These are phyloP conservation scores for Monilinia fructicola DNA, from an alignment of 2,329 filamentous ascomycete genomes.

Conservation along the genomic window DNA sequence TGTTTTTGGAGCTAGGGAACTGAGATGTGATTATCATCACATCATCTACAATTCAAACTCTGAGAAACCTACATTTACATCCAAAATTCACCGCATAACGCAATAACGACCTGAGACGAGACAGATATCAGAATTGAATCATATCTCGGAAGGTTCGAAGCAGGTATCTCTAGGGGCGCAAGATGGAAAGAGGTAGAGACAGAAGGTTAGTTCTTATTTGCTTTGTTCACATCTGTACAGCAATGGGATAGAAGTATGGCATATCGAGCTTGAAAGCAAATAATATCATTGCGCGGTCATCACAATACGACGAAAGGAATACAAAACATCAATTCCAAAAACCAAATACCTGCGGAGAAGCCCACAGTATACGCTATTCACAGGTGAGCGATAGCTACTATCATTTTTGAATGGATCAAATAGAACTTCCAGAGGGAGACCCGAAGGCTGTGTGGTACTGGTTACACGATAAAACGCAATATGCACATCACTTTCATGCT, in stretches of 20 bases:
- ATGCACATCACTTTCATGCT: slow-evolving; percentile 2
- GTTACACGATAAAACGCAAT: neutral
- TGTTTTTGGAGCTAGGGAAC: slow-evolving; percentile 12
- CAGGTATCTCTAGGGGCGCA: neutral
- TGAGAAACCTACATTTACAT: neutral
- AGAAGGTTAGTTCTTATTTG: slow-evolving; percentile 43
- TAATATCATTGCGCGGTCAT: neutral
- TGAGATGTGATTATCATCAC: slow-evolving; percentile 14
- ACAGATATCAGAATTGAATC: neutral
- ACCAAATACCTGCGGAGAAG: neutral
- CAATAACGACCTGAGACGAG: slow-evolving; percentile 8
- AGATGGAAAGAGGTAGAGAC: slow-evolving; percentile 37
- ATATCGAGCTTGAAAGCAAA: neutral
- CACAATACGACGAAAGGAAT: neutral
- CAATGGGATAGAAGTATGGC: neutral
- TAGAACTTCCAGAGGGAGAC: neutral
- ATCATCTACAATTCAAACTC: slow-evolving; percentile 14
- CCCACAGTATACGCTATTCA: neutral
- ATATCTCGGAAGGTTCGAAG: neutral
- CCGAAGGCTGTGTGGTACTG: neutral
- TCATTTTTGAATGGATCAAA: neutral
- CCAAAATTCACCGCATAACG: too few species aligned
- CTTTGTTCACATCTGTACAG: slow-evolving; percentile 22
- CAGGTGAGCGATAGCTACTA: neutral
- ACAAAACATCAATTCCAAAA: neutral